Conservation (phyloP, 108 stramenopile species). For the Nannochloropsis gaditana region DNA sequence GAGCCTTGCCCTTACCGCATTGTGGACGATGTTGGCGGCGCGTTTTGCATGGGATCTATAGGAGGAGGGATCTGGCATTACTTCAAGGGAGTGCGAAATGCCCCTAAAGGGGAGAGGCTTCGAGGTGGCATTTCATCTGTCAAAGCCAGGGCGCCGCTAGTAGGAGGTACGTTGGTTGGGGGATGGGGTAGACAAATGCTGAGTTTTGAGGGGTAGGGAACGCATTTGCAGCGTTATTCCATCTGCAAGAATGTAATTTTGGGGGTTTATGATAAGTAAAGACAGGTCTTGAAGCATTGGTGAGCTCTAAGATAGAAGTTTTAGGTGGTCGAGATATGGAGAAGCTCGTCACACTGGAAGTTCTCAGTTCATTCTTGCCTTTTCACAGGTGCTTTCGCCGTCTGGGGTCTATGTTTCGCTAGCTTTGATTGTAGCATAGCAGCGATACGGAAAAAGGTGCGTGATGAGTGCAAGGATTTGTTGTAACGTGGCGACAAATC, state of each 20-base stretch:
- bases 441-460: slow-evolving; percentile 20
- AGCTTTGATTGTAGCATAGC: slow-evolving; percentile 73
- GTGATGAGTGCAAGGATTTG: background rate
- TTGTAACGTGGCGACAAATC: no score
- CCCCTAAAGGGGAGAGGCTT: slow-evolving; percentile 56
- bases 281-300: no score
- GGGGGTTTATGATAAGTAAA: no score
- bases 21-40: slow-evolving; percentile 92
- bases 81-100: slow-evolving; percentile 67
- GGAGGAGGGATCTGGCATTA: slow-evolving; percentile 88
- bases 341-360: no score
- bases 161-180: background rate
- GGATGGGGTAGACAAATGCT: no score
- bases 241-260: no score
- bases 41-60: slow-evolving; percentile 78
- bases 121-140: slow-evolving; percentile 68
- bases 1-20: slow-evolving; percentile 97
- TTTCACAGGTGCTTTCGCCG: slow-evolving; percentile 62
- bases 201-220: no score
- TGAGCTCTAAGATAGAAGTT: no score
- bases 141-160: slow-evolving; percentile 55
- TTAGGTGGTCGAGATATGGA: no score
- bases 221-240: no score
- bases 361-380: no score
- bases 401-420: slow-evolving; percentile 94